Conservation (phyloP, 176 grass and related monocot genomes). For the Lolium perenne region DNA sequence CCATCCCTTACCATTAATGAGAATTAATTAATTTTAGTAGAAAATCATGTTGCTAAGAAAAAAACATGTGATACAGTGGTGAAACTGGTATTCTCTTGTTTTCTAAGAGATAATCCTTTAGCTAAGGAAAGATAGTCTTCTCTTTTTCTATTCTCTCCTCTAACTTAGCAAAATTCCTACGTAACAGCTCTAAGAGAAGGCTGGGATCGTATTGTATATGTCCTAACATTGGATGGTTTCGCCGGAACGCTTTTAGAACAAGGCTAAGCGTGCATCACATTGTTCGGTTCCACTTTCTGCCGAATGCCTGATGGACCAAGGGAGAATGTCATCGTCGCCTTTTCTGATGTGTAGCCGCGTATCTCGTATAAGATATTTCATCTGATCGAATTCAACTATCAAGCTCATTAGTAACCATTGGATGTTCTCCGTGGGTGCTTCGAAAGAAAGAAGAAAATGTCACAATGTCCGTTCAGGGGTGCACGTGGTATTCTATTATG, state of each 20-base stretch:
- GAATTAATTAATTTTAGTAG: too few species aligned
- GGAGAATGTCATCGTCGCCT: too few species aligned
- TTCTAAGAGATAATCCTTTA: too few species aligned
- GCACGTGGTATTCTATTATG: conserved; percentile 1
- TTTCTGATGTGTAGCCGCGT: neutral
- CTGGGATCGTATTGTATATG: too few species aligned
- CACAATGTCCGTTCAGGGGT: neutral
- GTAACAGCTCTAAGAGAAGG: too few species aligned
- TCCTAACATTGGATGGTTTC: neutral
- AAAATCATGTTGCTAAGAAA: too few species aligned
- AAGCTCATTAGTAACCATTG: neutral
- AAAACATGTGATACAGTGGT: too few species aligned
- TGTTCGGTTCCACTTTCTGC: neutral
- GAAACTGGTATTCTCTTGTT: too few species aligned
- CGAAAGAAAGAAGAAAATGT: neutral
- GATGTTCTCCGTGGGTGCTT: neutral
- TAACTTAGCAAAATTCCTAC: too few species aligned
- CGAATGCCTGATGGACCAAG: neutral
- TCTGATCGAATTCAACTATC: neutral
- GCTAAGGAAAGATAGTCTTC: too few species aligned
- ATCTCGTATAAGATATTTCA: neutral
- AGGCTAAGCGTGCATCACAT: neutral
- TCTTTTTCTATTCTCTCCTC: too few species aligned
- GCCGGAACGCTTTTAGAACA: neutral
- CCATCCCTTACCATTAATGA: too few species aligned